Percentiles rank a stretch among this genome's conserved stretches.
Evolutionary conservation across 2,329 filamentous ascomycete genomes (phyloP).

Genomic region (Aspergillus sergii): DNA sequence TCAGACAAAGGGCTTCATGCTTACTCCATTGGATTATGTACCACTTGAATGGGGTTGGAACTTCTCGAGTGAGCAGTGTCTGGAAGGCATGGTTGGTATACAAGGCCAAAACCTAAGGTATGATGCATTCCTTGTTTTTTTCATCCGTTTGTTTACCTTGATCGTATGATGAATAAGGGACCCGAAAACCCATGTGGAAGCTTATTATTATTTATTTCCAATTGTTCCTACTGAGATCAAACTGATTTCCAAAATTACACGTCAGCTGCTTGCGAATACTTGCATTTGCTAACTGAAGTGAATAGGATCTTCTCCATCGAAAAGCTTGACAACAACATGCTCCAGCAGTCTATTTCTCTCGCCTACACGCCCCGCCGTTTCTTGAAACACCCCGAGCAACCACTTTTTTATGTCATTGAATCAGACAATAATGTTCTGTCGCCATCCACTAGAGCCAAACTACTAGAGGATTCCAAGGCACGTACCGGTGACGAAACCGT

Average conservation of each 20-base stretch:
- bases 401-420: constrained; percentile 92
- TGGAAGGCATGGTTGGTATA: constrained; percentile 91
- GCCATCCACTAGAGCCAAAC: constrained; percentile 71
- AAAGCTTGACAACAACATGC: constrained; percentile 79
- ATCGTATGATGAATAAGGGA: constrained; percentile 50
- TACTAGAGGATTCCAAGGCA: constrained; percentile 71
- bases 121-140: constrained; percentile 38
- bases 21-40: constrained; percentile 87
- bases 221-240: constrained; percentile 94
- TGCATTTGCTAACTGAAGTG: constrained; percentile 14
- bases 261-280: background rate
- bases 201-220: constrained; percentile 60
- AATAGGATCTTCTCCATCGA: constrained; percentile 85
- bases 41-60: constrained; percentile 93
- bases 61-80: constrained; percentile 92
- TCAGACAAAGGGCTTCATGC: constrained; percentile 82
- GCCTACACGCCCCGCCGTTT: constrained; percentile 89
- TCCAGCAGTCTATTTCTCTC: constrained; percentile 82
- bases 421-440: constrained; percentile 90
- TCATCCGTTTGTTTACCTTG: constrained; percentile 20
- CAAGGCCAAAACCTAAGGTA: constrained; percentile 87
- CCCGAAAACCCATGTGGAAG: constrained; percentile 48
- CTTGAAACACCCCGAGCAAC: constrained; percentile 81
- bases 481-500: constrained; percentile 72
- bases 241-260: background rate